Evolutionary conservation across 306 rosid genomes (phyloP).

Genomic region (Gleditsia sinensis): DNA sequence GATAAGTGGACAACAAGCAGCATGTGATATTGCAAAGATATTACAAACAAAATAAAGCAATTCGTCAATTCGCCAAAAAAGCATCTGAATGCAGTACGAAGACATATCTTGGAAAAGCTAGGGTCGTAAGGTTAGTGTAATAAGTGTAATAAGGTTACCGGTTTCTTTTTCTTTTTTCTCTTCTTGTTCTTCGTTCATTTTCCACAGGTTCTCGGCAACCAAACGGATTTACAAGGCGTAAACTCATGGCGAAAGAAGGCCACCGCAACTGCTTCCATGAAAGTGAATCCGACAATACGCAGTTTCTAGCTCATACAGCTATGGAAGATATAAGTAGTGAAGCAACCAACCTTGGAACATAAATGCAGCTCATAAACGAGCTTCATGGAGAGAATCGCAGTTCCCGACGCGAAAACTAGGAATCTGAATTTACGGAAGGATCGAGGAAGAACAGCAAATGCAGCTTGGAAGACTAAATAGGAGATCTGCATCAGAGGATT

Average conservation of each 20-base stretch:
- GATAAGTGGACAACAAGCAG: constrained; percentile 15
- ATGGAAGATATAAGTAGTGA: constrained; percentile 2
- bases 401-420: neutral
- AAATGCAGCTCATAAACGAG: constrained; percentile 30
- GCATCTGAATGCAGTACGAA: neutral
- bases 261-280: constrained; percentile 3
- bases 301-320: neutral
- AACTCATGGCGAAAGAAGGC: neutral
- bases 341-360: neutral
- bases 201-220: constrained; percentile 33
- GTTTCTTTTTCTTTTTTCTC: neutral
- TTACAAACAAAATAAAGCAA: neutral
- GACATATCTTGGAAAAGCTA: constrained; percentile 9
- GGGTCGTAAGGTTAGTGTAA: constrained; percentile 4
- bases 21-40: neutral
- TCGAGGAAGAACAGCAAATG: neutral
- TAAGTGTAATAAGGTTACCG: constrained; percentile 25
- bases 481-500: constrained; percentile 32
- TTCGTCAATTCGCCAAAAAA: neutral
- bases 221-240: constrained; percentile 32
- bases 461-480: neutral
- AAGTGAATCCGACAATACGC: neutral
- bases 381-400: neutral
- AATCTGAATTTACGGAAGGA: constrained; percentile 5
- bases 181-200: constrained; percentile 2